These are phyloP conservation scores for Rhizopogon salebrosus DNA, from an alignment of 768 basidiomycete genomes.

Conservation along the genomic window DNA sequence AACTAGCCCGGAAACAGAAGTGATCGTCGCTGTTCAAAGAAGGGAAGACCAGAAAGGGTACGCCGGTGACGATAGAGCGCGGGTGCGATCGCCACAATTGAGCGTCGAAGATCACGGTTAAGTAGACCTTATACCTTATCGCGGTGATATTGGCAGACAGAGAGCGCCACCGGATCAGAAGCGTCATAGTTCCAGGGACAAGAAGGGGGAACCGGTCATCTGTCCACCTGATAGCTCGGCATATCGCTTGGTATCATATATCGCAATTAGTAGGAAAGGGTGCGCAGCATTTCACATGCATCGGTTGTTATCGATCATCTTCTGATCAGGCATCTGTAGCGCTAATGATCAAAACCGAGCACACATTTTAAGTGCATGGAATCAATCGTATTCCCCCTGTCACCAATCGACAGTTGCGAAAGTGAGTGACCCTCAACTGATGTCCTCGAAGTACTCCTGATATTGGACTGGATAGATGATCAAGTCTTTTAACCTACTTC, in stretches of 20 bases:
- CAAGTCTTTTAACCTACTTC: slow-evolving; percentile 14
- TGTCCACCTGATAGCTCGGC: neutral
- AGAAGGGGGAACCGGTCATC: slow-evolving; percentile 38
- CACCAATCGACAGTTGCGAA: too few relatives aligned
- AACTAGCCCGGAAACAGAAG: slow-evolving; percentile 18
- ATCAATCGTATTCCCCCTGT: too few relatives aligned
- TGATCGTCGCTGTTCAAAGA: slow-evolving; percentile 19
- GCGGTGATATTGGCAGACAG: slow-evolving; percentile 9
- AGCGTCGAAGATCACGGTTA: slow-evolving; percentile 17
- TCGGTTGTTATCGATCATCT: neutral
- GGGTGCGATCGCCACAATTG: slow-evolving; percentile 7
- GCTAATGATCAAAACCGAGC: neutral
- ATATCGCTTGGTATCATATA: neutral
- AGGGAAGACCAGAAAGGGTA: slow-evolving; percentile 21
- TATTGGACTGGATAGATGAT: neutral
- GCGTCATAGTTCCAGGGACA: slow-evolving; percentile 34
- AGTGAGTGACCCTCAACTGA: too few relatives aligned
- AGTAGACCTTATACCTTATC: slow-evolving; percentile 27
- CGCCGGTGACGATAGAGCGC: slow-evolving; percentile 15
- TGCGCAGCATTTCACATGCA: neutral
- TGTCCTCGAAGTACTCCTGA: too few relatives aligned
- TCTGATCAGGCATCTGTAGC: neutral
- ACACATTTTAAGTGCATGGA: neutral
- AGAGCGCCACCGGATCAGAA: slow-evolving; percentile 20
- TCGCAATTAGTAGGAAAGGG: neutral